These are phyloP conservation scores for Amylostereum areolatum DNA, from an alignment of 1,284 basidiomycete genomes.

Conservation along the genomic window DNA sequence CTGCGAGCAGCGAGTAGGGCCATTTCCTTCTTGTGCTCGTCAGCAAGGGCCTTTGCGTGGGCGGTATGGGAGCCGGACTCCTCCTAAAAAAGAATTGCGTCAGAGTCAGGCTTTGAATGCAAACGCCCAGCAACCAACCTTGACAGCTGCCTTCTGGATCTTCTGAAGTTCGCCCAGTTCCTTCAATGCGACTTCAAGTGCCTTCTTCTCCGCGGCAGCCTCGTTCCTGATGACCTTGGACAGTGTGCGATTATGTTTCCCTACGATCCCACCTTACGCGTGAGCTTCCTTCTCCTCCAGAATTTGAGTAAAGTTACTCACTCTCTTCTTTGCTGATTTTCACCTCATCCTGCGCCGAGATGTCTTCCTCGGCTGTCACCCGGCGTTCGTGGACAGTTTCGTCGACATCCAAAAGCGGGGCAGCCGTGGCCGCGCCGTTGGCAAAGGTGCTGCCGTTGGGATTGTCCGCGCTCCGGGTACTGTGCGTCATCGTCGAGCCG, in stretches of 20 bases:
- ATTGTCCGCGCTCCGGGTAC: conserved; percentile 21
- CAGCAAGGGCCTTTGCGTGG: conserved; percentile 36
- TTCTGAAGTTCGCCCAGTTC: conserved; percentile 50
- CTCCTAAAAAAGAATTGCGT: conserved; percentile 26
- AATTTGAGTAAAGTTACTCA: conserved; percentile 19
- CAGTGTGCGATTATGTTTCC: conserved; percentile 40
- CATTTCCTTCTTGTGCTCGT: conserved; percentile 44
- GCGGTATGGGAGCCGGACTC: conserved; percentile 38
- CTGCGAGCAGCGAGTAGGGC: conserved; percentile 40
- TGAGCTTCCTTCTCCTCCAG: neutral
- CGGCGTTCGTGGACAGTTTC: conserved; percentile 30
- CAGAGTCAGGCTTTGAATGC: neutral
- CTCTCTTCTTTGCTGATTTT: conserved; percentile 43
- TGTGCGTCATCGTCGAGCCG: conserved; percentile 22
- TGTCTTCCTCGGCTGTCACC: conserved; percentile 33
- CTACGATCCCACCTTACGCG: conserved; percentile 20
- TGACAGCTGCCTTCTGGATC: conserved; percentile 45
- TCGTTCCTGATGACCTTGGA: conserved; percentile 50
- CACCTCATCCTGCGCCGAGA: conserved; percentile 39
- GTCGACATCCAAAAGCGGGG: conserved; percentile 30
- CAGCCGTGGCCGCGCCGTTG: conserved; percentile 41
- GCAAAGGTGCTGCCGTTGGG: conserved; percentile 39
- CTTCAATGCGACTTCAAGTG: conserved; percentile 37
- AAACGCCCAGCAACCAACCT: conserved; percentile 26
- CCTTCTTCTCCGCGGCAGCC: conserved; percentile 44